Evolutionary conservation across 352 stramenopile species (phyloP).

Genomic region (Globisporangium sylvaticum): DNA sequence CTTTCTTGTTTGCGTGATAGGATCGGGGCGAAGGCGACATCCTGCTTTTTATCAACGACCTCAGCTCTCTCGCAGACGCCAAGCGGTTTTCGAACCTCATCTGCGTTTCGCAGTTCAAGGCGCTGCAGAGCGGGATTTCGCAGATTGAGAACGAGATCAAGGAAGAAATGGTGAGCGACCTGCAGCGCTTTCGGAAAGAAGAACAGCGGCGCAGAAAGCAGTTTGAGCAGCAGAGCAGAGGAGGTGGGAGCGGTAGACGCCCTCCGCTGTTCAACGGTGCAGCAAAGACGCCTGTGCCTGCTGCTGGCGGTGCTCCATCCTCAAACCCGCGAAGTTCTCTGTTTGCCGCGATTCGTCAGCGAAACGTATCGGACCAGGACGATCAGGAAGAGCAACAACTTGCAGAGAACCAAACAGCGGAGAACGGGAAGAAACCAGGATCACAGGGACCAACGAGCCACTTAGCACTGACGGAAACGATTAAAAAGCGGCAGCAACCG

Average conservation of each 20-base stretch:
- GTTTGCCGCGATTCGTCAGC: slow-evolving; percentile 29
- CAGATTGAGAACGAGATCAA: slow-evolving; percentile 69
- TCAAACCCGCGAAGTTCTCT: slow-evolving; percentile 21
- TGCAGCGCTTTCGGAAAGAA: slow-evolving; percentile 47
- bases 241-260: neutral
- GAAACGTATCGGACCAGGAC: slow-evolving; percentile 4
- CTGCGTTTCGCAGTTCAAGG: slow-evolving; percentile 49
- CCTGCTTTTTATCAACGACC: slow-evolving; percentile 60
- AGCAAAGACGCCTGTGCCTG: neutral
- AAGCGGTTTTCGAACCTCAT: slow-evolving; percentile 72
- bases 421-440: neutral
- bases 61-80: slow-evolving; percentile 43
- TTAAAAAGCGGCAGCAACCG: slow-evolving; percentile 8
- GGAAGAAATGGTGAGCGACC: slow-evolving; percentile 60
- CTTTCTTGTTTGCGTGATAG: slow-evolving; percentile 19
- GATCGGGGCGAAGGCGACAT: slow-evolving; percentile 71
- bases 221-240: slow-evolving; percentile 21
- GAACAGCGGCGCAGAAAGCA: slow-evolving; percentile 32
- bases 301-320: neutral
- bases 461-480: slow-evolving; percentile 14
- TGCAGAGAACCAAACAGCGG: too few species aligned
- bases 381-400: neutral
- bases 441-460: neutral
- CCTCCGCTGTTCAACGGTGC: slow-evolving; percentile 7
- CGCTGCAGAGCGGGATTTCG: slow-evolving; percentile 43